Evolutionary conservation across 495 filamentous ascomycete species (phyloP), one percentile per base, ranked within the genome.

Genomic region (Cercophora newfieldiana): DNA sequence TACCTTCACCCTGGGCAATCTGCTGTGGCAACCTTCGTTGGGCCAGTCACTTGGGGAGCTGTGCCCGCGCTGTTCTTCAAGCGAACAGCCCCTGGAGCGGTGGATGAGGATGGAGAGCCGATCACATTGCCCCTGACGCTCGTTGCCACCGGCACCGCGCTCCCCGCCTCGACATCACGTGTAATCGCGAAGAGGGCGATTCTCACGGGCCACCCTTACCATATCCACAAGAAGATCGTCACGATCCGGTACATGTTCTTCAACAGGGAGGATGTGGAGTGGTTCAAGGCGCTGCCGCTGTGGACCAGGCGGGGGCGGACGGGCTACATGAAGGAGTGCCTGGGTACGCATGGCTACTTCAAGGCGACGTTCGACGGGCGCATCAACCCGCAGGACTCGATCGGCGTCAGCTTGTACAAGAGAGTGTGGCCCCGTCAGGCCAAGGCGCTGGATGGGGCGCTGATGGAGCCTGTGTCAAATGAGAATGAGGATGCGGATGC

Each of bases 201-300:
- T 66, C 83, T 99, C 61, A 97, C 95, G 0, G 95, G 95, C 47
- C 95, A 98, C 75, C 94, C 96, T 0, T 97, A 91, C 81, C 97
- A 99, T 82, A 98, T 99, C 71, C 94, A 99, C 85, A 95, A 94
- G 81, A 92, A 91, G 77, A 80, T 98, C 25, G 96, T 98, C 61
- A 98, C 96, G 0, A 88, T 99, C 24, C 89, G 95, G 25, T 98
- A 98, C 84, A 98, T 99, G 95, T 99, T 99, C 83, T 99, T 99
- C 86, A 96, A 97, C 78, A 76, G 85, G 18, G 92, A 96, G 77
- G 96, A 99, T 73, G 90, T 99, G 50, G 83, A 88, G 68, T 99
- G 93, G 93, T 99, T 98, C 83, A 97, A 96, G 77, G 93, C 94
- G 2, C 78, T 99, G 73, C 93, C 93, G 68, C 79, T 99, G 64